phyloP scores from a whole-genome alignment of 305 asterid species.

The Rubia occidens region DNA sequence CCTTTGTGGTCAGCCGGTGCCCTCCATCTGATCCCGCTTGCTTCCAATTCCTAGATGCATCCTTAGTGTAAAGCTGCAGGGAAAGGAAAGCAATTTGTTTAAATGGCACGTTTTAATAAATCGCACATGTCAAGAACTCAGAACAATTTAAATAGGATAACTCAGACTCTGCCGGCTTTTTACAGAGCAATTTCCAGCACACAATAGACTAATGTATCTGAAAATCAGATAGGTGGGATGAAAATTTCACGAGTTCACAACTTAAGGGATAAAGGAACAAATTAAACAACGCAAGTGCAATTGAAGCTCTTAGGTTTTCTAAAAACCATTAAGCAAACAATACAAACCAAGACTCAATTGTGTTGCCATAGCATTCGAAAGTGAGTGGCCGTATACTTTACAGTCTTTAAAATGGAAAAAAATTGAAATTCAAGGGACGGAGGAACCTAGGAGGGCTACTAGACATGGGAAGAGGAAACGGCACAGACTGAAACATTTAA shows the following conservation, averaged over 20 bases:
- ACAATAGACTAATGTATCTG: not conserved
- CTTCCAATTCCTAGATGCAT: conserved; percentile 80
- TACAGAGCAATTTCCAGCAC: not conserved
- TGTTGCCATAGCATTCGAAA: not conserved
- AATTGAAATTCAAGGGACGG: not conserved
- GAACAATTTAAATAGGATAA: not conserved
- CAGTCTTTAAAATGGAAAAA: not conserved
- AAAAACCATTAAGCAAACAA: not conserved
- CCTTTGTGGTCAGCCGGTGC: conserved; percentile 48
- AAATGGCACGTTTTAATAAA: not conserved
- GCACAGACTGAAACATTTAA: not conserved
- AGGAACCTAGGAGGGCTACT: not conserved
- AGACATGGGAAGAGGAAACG: not conserved
- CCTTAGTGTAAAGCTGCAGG: conserved; percentile 64
- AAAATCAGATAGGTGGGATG: not conserved
- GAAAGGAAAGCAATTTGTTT: conserved; percentile 11
- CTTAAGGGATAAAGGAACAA: not conserved
- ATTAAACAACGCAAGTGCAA: no score
- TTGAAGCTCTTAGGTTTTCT: not conserved
- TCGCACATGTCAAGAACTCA: not conserved
- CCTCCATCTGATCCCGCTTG: conserved; percentile 53
- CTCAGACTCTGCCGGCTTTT: not conserved
- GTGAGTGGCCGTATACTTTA: not conserved
- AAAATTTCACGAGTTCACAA: not conserved
- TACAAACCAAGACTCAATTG: not conserved